Percentiles rank a stretch among this genome's conserved stretches.
phyloP scores from a whole-genome alignment of 148 eudicot species.

The Suaeda aralocaspica region DNA sequence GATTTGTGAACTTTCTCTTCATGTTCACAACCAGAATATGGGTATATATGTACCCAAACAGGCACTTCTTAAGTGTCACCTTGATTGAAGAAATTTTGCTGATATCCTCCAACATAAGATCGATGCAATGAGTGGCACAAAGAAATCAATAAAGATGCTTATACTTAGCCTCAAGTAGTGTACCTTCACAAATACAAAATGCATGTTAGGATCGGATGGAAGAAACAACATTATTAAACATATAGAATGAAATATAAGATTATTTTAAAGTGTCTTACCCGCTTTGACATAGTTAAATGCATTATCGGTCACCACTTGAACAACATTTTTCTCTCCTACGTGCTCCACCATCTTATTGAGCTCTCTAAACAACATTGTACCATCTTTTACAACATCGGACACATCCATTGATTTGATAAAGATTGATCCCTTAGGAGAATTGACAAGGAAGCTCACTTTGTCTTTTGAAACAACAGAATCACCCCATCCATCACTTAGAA shows the following conservation, averaged over 20 bases:
- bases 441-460: slow-evolving; percentile 17
- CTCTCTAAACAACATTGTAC: no score
- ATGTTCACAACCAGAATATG: background rate
- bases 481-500: slow-evolving; percentile 15
- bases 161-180: slow-evolving; percentile 3
- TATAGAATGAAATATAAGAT: background rate
- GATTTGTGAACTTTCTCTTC: background rate
- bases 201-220: background rate
- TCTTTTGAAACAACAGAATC: slow-evolving; percentile 8
- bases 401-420: slow-evolving; percentile 21
- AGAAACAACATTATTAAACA: background rate
- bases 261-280: slow-evolving; percentile 1
- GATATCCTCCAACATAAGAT: slow-evolving; percentile 1
- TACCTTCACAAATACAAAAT: background rate
- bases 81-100: background rate
- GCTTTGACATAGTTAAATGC: no score
- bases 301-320: no score
- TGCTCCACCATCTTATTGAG: no score
- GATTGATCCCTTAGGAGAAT: slow-evolving; percentile 12
- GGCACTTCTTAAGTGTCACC: background rate
- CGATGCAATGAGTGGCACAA: slow-evolving; percentile 16
- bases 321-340: no score
- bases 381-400: no score
- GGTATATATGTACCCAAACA: slow-evolving; percentile 3
- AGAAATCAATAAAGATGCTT: slow-evolving; percentile 8